Percentiles rank a stretch among this genome's conserved stretches.
Conservation (phyloP, 202 grass and related monocot genomes). For the Panicum virgatum region DNA sequence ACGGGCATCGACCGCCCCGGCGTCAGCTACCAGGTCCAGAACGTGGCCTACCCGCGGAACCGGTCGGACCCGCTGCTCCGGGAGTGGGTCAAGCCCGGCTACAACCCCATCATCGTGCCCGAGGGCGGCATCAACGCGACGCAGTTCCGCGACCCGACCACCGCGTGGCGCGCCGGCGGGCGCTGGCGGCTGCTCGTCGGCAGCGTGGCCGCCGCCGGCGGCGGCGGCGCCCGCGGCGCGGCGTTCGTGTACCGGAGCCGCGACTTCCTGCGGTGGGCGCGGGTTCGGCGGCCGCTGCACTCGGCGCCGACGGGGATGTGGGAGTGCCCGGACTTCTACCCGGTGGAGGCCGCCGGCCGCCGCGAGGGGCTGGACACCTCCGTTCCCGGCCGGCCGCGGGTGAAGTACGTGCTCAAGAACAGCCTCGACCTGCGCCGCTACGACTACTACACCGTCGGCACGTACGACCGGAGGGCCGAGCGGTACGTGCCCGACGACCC, state of each 20-base stretch:
- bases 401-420: slow-evolving; percentile 80
- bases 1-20: slow-evolving; percentile 42
- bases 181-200: slow-evolving; percentile 57
- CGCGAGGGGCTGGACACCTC: slow-evolving; percentile 50
- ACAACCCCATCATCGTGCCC: slow-evolving; percentile 65
- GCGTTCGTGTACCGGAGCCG: slow-evolving; percentile 67
- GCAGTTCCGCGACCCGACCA: slow-evolving; percentile 70
- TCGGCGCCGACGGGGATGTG: slow-evolving; percentile 62
- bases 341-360: slow-evolving; percentile 30
- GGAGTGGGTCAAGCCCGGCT: slow-evolving; percentile 55
- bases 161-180: slow-evolving; percentile 42
- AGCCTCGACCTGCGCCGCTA: slow-evolving; percentile 69
- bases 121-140: slow-evolving; percentile 51
- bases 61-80: slow-evolving; percentile 55
- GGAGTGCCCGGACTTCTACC: slow-evolving; percentile 82
- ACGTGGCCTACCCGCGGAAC: slow-evolving; percentile 59
- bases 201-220: background rate
- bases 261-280: slow-evolving; percentile 51
- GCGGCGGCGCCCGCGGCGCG: background rate
- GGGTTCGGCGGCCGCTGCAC: slow-evolving; percentile 51
- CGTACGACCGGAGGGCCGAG: slow-evolving; percentile 43
- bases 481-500: slow-evolving; percentile 58
- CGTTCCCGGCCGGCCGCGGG: background rate
- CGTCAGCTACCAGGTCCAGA: slow-evolving; percentile 59
- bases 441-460: slow-evolving; percentile 77